Percentiles rank a stretch among this genome's conserved stretches.
phyloP scores from a whole-genome alignment of 805 yeast species.

The Candida nitratophila region DNA sequence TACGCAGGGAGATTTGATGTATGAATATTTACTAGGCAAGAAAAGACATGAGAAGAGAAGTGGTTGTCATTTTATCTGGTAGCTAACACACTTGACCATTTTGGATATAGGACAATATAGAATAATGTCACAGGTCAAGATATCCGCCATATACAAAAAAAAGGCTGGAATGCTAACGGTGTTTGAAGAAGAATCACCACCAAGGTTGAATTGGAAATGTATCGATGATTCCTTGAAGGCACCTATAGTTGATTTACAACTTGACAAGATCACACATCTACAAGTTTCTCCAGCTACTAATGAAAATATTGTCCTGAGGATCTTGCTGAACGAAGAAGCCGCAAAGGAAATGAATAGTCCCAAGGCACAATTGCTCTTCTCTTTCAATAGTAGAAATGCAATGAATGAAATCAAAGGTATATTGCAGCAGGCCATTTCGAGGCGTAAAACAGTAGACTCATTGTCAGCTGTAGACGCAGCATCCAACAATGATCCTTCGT shows the following conservation, averaged over 20 bases:
- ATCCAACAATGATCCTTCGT: background rate
- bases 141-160: conserved; percentile 50
- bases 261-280: conserved; percentile 39
- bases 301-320: conserved; percentile 59
- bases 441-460: conserved; percentile 49
- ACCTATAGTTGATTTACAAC: conserved; percentile 31
- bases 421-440: conserved; percentile 59
- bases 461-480: conserved; percentile 1
- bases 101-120: too few relatives aligned
- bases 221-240: conserved; percentile 38
- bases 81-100: too few relatives aligned
- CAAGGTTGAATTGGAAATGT: conserved; percentile 50
- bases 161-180: conserved; percentile 50
- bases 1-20: too few relatives aligned
- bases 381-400: conserved; percentile 64
- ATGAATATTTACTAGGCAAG: too few relatives aligned
- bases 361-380: conserved; percentile 34
- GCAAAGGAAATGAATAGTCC: conserved; percentile 22
- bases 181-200: conserved; percentile 49
- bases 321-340: conserved; percentile 31
- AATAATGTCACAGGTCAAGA: conserved; percentile 19
- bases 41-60: too few relatives aligned
- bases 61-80: too few relatives aligned
- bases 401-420: conserved; percentile 70
- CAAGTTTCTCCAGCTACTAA: conserved; percentile 66